These are phyloP conservation scores for Neurospora sublineolata DNA, from an alignment of 495 filamentous ascomycete genomes.

Conservation along the genomic window DNA sequence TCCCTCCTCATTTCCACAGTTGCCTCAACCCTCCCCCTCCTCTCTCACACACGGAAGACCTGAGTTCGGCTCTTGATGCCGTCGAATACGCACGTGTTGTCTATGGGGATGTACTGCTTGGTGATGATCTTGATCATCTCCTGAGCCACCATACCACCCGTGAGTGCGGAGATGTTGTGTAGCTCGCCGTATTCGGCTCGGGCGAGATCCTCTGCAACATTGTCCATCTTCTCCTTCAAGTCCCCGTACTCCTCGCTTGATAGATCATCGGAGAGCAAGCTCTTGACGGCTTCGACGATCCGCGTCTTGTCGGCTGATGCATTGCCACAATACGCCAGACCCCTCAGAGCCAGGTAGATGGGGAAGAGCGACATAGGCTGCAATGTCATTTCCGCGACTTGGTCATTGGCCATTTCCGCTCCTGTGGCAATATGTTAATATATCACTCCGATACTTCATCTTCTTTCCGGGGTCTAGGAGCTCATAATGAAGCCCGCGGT, in stretches of 20 bases:
- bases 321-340: slow-evolving; percentile 28
- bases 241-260: not conserved
- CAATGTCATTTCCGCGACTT: slow-evolving; percentile 29
- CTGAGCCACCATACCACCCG: slow-evolving; percentile 86
- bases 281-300: slow-evolving; percentile 30
- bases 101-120: slow-evolving; percentile 88
- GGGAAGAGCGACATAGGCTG: slow-evolving; percentile 57
- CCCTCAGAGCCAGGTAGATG: slow-evolving; percentile 64
- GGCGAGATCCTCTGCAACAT: slow-evolving; percentile 48
- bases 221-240: not conserved
- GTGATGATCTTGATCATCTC: slow-evolving; percentile 95
- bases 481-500: not conserved
- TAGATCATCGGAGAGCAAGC: slow-evolving; percentile 5
- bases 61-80: slow-evolving; percentile 70
- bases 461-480: not conserved
- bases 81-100: slow-evolving; percentile 90
- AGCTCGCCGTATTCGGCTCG: slow-evolving; percentile 77
- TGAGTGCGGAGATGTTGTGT: slow-evolving; percentile 86
- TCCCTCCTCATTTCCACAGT: not conserved
- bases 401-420: slow-evolving; percentile 28
- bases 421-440: slow-evolving; percentile 19
- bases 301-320: slow-evolving; percentile 35
- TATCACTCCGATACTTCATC: not conserved
- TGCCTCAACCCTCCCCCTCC: not conserved
- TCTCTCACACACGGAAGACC: slow-evolving; percentile 45